Evolutionary conservation across 495 filamentous ascomycete genomes (phyloP), one percentile per base, ranked within the genome.

Genomic region (Aspergillus nanangensis): DNA sequence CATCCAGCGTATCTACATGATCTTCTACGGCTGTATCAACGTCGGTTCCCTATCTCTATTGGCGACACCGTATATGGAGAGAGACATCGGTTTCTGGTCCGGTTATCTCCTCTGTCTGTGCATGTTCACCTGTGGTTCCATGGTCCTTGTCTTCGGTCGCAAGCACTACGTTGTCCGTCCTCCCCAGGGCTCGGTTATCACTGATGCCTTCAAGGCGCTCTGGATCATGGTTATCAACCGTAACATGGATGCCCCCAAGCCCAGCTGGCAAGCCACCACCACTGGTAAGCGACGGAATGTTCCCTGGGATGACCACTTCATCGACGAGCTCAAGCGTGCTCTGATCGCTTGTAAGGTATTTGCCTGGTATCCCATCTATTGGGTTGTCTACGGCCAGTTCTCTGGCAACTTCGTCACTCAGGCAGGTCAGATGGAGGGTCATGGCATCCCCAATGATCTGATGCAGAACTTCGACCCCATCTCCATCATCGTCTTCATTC

Each of bases 21-120:
- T 82, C 43, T 87, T 87, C 63, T 90, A 90, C 58, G 64, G 77
- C 35, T 81, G 82, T 52, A 87, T 91, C 72, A 91, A 95, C 69
- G 52, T 94, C 45, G 88, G 87, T 11, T 78, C 74, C 41, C 79
- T 80, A 52, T 83, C 75, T 49, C 73, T 78, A 49, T 72, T 81
- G 42, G 79, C 79, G 3, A 86, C 81, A 8, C 75, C 80, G 1
- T 82, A 81, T 55, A 76, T 85, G 67, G 86, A 89, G 62, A 56
- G 71, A 45, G 73, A 82, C 53, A 70, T 83, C 21, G 84, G 80
- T 36, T 89, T 84, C 75, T 91, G 82, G 83, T 75, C 74, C 4
- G 82, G 80, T n/a, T 90, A 83, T 64, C 65, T 90, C 37, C 79
- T 93, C 25, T 82, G 83, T 31, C 71, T 79, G 29, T 70, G 75